Evolutionary conservation across 2,329 filamentous ascomycete genomes (phyloP), one percentile per base, ranked within the genome.

Genomic region (Xylogone sp.): DNA sequence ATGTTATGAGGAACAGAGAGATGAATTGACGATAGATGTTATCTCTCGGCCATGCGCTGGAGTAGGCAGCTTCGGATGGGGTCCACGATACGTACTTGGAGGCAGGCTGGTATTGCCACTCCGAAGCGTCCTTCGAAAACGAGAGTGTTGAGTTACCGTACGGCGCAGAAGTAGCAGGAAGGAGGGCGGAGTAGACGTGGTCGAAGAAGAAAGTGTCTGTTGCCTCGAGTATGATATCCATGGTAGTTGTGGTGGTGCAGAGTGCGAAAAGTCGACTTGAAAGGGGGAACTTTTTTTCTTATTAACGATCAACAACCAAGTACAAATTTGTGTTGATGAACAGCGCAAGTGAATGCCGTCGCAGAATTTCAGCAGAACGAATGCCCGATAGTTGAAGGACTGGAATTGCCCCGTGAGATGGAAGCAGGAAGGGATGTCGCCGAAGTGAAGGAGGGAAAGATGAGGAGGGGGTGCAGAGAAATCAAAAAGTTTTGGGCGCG

Each of bases 141-240:
- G 87, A 85, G 59, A 75, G 68, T 54, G 82, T 82, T 60, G 76
- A 72, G 56, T 72, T 73, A 52, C 70, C 64, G 64, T 79, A 79
- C 18, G 75, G 77, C 22, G 75, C 74, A 12, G 75, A 71, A 24
- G 71, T 75, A 44, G 75, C 74, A 7, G 92, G 91, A n/a, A 88
- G 74, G 5, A 87, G 60, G 31, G 73, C 76, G 46, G 91, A 86
- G 68, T 95, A 97, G 53, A 88, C 62, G 60, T 86, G 82, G 73
- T 97, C 93, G 70, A 87, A 87, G 57, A 92, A 64, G 65, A 87
- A 90, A 62, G 86, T 89, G 72, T 97, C 93, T 71, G 83, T 80
- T 54, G 92, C 63, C 72, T 97, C 92, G 59, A 97, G 86, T 44
- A 94, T 83, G 72, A 97, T 83, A 77, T 97, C 93, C 93, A 97